Conservation (phyloP, 257 asterid species). For the Ilex aquifolium region DNA sequence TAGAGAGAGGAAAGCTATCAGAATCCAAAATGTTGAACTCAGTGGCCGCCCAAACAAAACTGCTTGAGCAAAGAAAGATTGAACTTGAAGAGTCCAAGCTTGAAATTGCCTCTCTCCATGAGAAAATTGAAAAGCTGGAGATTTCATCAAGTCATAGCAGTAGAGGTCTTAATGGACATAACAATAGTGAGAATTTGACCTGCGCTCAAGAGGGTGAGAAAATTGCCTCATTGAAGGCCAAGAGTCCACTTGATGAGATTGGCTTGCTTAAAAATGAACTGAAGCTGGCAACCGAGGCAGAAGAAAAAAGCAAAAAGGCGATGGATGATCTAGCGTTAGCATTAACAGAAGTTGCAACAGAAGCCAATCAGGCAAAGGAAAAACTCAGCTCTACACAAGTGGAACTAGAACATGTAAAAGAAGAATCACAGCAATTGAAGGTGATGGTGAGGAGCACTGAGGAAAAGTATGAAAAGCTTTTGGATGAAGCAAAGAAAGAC, state of each 20-base stretch:
- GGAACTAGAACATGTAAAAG: constrained; percentile 33
- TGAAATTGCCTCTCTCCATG: constrained; percentile 31
- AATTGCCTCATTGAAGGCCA: constrained; percentile 19
- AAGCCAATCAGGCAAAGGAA: constrained; percentile 52
- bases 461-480: constrained; percentile 34
- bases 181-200: constrained; percentile 16
- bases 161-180: background rate
- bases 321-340: constrained; percentile 87
- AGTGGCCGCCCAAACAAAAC: constrained; percentile 25
- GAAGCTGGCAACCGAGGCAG: constrained; percentile 51
- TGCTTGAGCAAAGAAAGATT: constrained; percentile 39
- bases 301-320: constrained; percentile 65
- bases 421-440: constrained; percentile 42
- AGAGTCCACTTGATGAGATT: constrained; percentile 25
- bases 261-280: constrained; percentile 37
- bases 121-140: constrained; percentile 30
- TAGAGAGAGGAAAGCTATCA: constrained; percentile 18
- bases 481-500: constrained; percentile 48
- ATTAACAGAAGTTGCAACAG: constrained; percentile 60
- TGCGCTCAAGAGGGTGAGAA: constrained; percentile 25
- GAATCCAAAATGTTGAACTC: constrained; percentile 40
- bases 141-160: constrained; percentile 11
- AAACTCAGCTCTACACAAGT: constrained; percentile 22
- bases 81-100: constrained; percentile 51
- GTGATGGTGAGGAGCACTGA: constrained; percentile 28